Evolutionary conservation across 345 rosid species (phyloP).

Genomic region (Eucalyptus tenuipes): DNA sequence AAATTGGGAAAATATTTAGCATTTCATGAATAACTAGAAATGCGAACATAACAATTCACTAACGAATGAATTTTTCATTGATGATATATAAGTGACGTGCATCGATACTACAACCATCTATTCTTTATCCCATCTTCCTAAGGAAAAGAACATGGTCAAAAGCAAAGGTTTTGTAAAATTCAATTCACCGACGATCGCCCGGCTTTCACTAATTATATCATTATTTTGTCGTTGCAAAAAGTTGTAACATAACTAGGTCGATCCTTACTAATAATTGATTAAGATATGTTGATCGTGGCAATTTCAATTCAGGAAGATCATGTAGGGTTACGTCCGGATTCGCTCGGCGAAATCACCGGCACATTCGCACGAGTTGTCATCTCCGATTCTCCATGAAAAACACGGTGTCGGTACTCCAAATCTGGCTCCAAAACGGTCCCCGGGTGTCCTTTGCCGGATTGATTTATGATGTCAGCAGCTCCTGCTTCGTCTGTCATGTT

Average conservation of each 20-base stretch:
- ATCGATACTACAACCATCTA: fast-evolving
- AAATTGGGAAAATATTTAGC: neutral
- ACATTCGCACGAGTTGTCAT: neutral
- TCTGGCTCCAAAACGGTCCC: neutral
- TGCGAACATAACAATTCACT: fast-evolving
- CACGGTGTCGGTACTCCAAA: neutral
- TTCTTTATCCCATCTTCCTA: fast-evolving
- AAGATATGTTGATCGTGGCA: fast-evolving
- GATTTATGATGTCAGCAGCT: neutral
- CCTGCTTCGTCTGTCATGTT: neutral
- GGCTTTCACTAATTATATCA: fast-evolving
- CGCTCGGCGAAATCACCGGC: neutral
- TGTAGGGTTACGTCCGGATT: neutral
- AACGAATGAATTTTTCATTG: neutral
- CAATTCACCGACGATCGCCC: fast-evolving
- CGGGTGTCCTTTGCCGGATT: neutral
- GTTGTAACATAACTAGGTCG: fast-evolving
- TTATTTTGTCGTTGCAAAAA: fast-evolving
- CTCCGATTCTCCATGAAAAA: neutral
- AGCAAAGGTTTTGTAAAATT: fast-evolving
- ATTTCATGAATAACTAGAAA: neutral
- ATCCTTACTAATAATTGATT: fast-evolving
- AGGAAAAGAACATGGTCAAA: neutral
- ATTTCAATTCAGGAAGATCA: neutral
- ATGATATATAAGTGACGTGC: neutral